These are phyloP conservation scores for Paramecium sexaurelia DNA, from an alignment of 73 alveolate genomes.

Conservation along the genomic window DNA sequence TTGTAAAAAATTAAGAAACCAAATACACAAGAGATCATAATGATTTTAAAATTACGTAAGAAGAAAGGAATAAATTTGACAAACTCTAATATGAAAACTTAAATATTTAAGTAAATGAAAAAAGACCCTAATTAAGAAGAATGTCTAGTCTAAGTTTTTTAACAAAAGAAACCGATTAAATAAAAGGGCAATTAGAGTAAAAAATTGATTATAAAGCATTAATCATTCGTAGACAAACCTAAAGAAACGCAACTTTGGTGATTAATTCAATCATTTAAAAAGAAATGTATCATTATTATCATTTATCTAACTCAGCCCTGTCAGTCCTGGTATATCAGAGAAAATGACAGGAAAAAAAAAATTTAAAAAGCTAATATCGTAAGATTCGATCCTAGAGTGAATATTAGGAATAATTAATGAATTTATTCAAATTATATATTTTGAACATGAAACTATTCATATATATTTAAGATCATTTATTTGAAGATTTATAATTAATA, in stretches of 20 bases:
- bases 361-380: not conserved
- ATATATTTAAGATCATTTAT: too few species aligned
- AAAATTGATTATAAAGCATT: not conserved
- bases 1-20: constrained; percentile 11
- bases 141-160: not conserved
- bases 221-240: not conserved
- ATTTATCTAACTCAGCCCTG: not conserved
- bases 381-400: not conserved
- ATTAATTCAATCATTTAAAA: not conserved
- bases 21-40: not conserved
- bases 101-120: not conserved
- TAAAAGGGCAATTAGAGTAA: not conserved
- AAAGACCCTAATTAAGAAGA: constrained; percentile 23
- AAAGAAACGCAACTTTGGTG: not conserved
- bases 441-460: not conserved
- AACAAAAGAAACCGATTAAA: not conserved
- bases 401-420: not conserved
- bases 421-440: not conserved
- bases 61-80: constrained; percentile 1
- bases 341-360: not conserved
- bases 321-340: not conserved
- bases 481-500: too few species aligned
- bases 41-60: not conserved
- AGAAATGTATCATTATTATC: not conserved
- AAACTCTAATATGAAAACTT: not conserved